A percentile compares a stretch with the other conserved stretches of the same genome.
Conservation (phyloP, 2,329 filamentous ascomycete species). For the Colletotrichum destructivum region DNA sequence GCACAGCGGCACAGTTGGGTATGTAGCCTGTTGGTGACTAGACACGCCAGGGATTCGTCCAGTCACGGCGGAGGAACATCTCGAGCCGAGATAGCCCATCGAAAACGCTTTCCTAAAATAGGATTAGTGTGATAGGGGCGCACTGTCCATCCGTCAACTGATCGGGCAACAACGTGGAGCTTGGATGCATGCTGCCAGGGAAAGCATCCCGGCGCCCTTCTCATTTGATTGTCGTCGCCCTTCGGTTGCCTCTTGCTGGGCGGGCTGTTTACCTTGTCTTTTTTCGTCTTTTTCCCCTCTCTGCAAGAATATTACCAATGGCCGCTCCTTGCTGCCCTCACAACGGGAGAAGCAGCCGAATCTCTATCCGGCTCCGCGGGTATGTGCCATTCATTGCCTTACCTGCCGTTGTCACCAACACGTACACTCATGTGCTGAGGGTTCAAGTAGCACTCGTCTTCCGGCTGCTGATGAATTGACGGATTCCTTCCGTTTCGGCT, state of each 20-base stretch:
- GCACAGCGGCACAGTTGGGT: conserved; percentile 29
- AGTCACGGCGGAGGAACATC: conserved; percentile 14
- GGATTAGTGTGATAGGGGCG: conserved; percentile 4
- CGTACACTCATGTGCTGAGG: background rate
- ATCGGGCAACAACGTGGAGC: conserved; percentile 10
- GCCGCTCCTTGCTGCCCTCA: background rate
- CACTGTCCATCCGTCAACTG: background rate
- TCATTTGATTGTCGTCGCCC: background rate
- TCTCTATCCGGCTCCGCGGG: background rate
- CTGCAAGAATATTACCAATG: background rate
- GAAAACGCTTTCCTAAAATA: background rate
- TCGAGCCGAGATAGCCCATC: conserved; percentile 10
- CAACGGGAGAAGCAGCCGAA: background rate
- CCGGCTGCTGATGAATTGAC: too few relatives aligned
- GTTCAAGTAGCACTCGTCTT: background rate
- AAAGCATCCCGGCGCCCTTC: background rate
- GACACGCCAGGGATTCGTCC: conserved; percentile 10
- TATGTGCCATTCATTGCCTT: background rate
- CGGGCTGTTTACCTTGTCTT: background rate
- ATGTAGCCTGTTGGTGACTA: conserved; percentile 7
- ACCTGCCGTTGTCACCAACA: background rate
- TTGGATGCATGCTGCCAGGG: background rate
- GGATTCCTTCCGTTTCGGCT: too few relatives aligned
- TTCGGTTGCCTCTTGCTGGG: background rate
- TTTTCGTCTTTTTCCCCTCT: background rate